phyloP scores from a whole-genome alignment of 2,329 filamentous ascomycete genomes.

The Xylaria sp. region DNA sequence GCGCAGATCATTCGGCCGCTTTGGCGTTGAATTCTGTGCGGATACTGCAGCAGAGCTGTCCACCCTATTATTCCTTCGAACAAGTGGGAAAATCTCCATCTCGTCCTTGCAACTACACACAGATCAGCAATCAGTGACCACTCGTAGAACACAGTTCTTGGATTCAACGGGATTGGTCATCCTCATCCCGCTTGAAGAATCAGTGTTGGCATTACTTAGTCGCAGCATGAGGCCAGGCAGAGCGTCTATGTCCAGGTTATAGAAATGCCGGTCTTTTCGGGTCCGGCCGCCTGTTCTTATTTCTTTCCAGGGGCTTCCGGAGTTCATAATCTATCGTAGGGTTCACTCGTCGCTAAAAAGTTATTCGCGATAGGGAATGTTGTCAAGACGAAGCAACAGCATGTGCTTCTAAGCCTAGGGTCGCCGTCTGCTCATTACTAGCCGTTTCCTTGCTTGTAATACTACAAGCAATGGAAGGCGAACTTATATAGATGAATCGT shows the following conservation, averaged over 20 bases:
- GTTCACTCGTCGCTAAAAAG: background rate
- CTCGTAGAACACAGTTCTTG: background rate
- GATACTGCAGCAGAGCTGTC: background rate
- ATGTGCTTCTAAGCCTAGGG: background rate
- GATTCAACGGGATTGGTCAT: background rate
- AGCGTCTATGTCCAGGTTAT: too few relatives aligned
- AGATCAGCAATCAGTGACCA: background rate
- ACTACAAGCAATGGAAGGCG: too few relatives aligned
- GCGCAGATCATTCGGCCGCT: background rate
- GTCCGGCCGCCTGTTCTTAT: too few relatives aligned
- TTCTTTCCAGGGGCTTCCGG: too few relatives aligned
- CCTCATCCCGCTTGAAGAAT: background rate
- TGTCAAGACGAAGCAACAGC: background rate
- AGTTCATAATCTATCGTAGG: too few relatives aligned
- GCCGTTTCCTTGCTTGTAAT: too few relatives aligned
- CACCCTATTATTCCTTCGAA: background rate
- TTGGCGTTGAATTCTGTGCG: background rate
- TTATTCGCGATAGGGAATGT: too few relatives aligned
- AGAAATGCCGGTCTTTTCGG: too few relatives aligned
- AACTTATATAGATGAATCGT: background rate
- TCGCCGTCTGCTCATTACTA: background rate
- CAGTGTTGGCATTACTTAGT: background rate
- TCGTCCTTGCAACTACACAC: too few relatives aligned
- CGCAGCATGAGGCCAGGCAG: background rate
- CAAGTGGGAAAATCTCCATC: background rate